These are phyloP conservation scores for Lotmaria passim DNA, from an alignment of 208 protist species.

Conservation along the genomic window DNA sequence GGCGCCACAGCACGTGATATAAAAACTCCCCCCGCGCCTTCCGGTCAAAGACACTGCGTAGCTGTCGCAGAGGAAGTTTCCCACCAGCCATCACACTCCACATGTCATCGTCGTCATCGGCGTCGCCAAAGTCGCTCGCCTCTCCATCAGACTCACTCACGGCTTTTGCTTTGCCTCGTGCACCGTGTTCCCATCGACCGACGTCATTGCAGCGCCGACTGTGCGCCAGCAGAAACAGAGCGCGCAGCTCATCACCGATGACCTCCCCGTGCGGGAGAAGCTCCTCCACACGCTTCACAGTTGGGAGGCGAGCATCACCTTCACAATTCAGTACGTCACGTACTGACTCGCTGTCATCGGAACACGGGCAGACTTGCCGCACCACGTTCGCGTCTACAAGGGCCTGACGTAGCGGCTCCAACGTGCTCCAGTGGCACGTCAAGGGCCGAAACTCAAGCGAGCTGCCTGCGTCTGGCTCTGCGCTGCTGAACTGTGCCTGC, in stretches of 20 bases:
- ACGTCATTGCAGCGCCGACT: not conserved
- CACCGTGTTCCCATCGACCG: not conserved
- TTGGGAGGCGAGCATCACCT: constrained; percentile 28
- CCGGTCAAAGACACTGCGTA: constrained; percentile 37
- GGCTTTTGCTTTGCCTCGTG: not conserved
- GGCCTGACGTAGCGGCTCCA: constrained; percentile 38
- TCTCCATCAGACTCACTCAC: constrained; percentile 19
- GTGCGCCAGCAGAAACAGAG: constrained; percentile 62
- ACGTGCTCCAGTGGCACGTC: constrained; percentile 39
- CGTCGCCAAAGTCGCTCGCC: no score
- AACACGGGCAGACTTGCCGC: constrained; percentile 20
- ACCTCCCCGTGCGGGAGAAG: constrained; percentile 59
- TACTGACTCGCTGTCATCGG: not conserved
- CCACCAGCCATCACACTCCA: constrained; percentile 23
- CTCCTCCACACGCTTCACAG: constrained; percentile 52
- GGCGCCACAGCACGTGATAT: constrained; percentile 75
- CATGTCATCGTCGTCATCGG: constrained; percentile 46
- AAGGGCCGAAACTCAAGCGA: constrained; percentile 23
- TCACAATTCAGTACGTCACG: not conserved
- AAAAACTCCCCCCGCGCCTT: constrained; percentile 57
- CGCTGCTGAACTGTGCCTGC: constrained; percentile 21
- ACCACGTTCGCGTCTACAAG: constrained; percentile 44
- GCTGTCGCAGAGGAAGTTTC: constrained; percentile 28
- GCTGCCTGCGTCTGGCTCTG: not conserved
- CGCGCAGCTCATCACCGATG: constrained; percentile 76